These are phyloP conservation scores for Pistacia integerrima DNA, from an alignment of 345 rosid species.

Conservation along the genomic window DNA sequence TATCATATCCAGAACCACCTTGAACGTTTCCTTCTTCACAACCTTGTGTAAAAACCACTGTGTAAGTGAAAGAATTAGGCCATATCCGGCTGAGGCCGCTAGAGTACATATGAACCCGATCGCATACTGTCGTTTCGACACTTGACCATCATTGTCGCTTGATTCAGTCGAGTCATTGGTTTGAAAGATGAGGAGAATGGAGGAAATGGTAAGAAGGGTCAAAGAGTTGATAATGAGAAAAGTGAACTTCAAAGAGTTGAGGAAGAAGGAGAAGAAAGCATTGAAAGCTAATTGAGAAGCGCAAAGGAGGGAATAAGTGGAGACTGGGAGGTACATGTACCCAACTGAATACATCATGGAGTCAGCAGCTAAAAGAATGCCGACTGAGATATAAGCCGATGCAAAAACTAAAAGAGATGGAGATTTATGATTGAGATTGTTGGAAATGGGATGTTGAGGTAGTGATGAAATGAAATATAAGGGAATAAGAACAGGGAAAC, in stretches of 20 bases:
- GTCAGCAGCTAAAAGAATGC: constrained; percentile 18
- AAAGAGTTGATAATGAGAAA: constrained; percentile 39
- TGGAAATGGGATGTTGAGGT: not conserved
- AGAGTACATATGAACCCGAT: constrained; percentile 46
- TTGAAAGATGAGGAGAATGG: constrained; percentile 41
- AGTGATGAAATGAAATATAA: constrained; percentile 21
- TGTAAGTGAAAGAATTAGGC: constrained; percentile 21
- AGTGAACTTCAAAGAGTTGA: constrained; percentile 47
- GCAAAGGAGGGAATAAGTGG: constrained; percentile 43
- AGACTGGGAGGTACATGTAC: constrained; percentile 46
- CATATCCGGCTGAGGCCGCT: constrained; percentile 24
- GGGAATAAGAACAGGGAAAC: constrained; percentile 37
- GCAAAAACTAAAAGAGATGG: constrained; percentile 7
- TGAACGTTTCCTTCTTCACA: constrained; percentile 25
- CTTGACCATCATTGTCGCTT: no score
- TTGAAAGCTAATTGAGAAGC: constrained; percentile 51
- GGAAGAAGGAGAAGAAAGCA: constrained; percentile 46
- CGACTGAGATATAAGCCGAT: constrained; percentile 17
- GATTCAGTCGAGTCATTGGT: constrained; percentile 18
- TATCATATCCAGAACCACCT: constrained; percentile 39
- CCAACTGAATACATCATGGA: constrained; percentile 44
- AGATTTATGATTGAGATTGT: not conserved
- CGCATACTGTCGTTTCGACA: constrained; percentile 23
- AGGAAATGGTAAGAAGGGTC: constrained; percentile 45
- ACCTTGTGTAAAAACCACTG: constrained; percentile 18